These are phyloP conservation scores for Hymenoscyphus scutula DNA, from an alignment of 2,329 filamentous ascomycete genomes.

Conservation along the genomic window DNA sequence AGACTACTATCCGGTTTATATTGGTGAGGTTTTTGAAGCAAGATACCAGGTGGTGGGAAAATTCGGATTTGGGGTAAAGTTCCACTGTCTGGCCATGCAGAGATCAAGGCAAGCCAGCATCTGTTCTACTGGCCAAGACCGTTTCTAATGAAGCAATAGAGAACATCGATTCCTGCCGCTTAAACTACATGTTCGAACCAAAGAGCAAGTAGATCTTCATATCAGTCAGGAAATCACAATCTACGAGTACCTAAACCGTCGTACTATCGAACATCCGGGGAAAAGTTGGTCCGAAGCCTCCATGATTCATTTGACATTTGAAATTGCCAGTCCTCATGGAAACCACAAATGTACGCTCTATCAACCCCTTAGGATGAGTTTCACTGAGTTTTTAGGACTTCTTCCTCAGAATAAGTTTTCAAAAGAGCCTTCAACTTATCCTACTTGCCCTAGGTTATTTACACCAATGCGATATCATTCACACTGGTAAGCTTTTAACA, in stretches of 20 bases:
- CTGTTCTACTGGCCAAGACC: constrained; percentile 18
- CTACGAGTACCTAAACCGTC: constrained; percentile 41
- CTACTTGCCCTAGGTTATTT: constrained; percentile 47
- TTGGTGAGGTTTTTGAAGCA: constrained; percentile 20
- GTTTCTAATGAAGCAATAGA: constrained; percentile 17
- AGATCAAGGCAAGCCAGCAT: constrained; percentile 23
- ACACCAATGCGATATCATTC: constrained; percentile 46
- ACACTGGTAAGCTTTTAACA: constrained; percentile 41
- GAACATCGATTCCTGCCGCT: constrained; percentile 23
- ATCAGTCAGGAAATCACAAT: constrained; percentile 41
- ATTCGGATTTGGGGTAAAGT: constrained; percentile 23
- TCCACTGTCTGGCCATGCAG: constrained; percentile 27
- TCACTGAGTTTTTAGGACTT: constrained; percentile 40
- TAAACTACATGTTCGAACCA: constrained; percentile 22
- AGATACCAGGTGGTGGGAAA: constrained; percentile 26
- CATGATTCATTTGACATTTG: constrained; percentile 43
- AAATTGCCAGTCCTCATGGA: constrained; percentile 39
- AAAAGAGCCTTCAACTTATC: constrained; percentile 38
- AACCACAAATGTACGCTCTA: constrained; percentile 41
- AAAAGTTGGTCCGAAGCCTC: constrained; percentile 35
- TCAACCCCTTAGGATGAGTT: constrained; percentile 44
- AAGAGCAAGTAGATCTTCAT: constrained; percentile 15
- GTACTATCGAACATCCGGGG: constrained; percentile 35
- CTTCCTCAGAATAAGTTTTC: constrained; percentile 42
- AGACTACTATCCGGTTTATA: constrained; percentile 20